Percentiles rank a stretch among this genome's conserved stretches.
phyloP scores from a whole-genome alignment of 1,284 basidiomycete species.

The Ustilago esculenta region DNA sequence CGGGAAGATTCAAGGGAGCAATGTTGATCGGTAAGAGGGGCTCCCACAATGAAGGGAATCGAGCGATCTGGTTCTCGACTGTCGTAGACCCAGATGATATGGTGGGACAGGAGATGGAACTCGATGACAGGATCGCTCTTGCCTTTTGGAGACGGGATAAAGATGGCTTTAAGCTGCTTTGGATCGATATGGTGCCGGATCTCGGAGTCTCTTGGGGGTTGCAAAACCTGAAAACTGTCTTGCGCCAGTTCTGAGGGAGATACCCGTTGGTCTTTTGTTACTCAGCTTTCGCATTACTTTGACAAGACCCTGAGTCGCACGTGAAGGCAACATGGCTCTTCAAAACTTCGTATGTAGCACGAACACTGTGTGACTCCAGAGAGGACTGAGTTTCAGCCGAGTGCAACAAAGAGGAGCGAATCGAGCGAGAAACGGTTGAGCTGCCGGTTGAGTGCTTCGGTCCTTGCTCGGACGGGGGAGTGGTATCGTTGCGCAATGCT shows the following conservation, averaged over 20 bases:
- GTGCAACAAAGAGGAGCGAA: too few species aligned
- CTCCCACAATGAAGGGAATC: not conserved
- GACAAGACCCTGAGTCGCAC: too few species aligned
- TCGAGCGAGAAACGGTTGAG: too few species aligned
- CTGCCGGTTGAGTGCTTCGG: too few species aligned
- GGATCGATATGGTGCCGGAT: not conserved
- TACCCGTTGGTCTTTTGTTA: too few species aligned
- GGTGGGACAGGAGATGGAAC: not conserved
- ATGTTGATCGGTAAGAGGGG: constrained; percentile 8
- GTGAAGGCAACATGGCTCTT: too few species aligned
- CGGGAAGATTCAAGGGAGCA: not conserved
- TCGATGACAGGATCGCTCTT: not conserved
- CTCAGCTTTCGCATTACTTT: too few species aligned
- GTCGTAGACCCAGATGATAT: not conserved
- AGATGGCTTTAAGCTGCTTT: not conserved
- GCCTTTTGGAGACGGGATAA: not conserved
- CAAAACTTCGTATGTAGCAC: too few species aligned
- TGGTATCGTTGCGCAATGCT: too few species aligned
- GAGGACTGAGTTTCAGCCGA: too few species aligned
- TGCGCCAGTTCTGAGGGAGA: constrained; percentile 1
- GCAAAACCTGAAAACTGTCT: not conserved
- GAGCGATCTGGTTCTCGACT: constrained; percentile 3
- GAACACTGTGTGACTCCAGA: too few species aligned
- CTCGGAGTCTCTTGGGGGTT: not conserved
- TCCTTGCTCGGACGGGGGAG: too few species aligned